phyloP scores from a whole-genome alignment of 495 filamentous ascomycete genomes.

The Lepraria neglecta region DNA sequence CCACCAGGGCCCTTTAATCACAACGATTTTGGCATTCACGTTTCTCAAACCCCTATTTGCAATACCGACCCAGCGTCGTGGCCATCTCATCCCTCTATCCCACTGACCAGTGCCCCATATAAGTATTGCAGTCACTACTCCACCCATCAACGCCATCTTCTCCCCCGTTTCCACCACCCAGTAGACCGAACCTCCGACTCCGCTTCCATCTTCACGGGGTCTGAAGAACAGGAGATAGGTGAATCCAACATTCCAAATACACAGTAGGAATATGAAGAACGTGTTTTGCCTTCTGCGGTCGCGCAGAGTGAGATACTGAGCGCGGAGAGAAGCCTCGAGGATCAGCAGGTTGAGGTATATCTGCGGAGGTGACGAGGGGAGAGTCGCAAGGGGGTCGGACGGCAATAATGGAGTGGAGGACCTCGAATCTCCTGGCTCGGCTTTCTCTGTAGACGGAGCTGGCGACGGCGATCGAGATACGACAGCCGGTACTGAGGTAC shows the following conservation, averaged over 20 bases:
- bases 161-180: constrained; percentile 87
- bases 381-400: constrained; percentile 67
- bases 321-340: constrained; percentile 87
- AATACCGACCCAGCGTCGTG: constrained; percentile 78
- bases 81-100: constrained; percentile 92
- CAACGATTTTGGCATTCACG: constrained; percentile 92
- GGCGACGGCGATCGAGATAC: constrained; percentile 31
- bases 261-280: constrained; percentile 80
- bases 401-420: constrained; percentile 40
- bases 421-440: constrained; percentile 28
- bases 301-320: constrained; percentile 84
- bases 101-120: constrained; percentile 93
- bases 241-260: constrained; percentile 74
- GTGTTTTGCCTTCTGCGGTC: constrained; percentile 87
- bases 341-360: constrained; percentile 98
- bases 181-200: constrained; percentile 88
- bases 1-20: constrained; percentile 79
- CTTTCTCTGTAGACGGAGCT: constrained; percentile 36
- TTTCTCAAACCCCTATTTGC: constrained; percentile 82
- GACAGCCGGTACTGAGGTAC: constrained; percentile 31
- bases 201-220: constrained; percentile 81
- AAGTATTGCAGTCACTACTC: constrained; percentile 71
- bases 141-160: constrained; percentile 81
- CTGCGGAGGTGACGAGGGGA: constrained; percentile 89
- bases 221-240: constrained; percentile 80